Evolutionary conservation across 345 rosid species (phyloP), one percentile per base, ranked within the genome.

Genomic region (Nephelium lappaceum): DNA sequence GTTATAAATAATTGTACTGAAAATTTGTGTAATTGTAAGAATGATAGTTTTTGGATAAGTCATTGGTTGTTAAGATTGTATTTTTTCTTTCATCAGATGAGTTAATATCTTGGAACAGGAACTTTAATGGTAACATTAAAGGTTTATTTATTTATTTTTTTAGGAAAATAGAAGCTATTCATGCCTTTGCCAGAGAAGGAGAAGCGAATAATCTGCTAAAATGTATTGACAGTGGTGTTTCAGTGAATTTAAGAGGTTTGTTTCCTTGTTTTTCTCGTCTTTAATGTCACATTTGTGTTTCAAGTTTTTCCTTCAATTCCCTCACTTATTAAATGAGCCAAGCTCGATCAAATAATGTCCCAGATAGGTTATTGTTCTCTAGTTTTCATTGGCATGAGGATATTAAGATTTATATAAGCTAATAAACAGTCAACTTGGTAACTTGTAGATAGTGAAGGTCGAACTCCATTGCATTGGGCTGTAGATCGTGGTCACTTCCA

Each of bases 401-500:
- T 38, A 8, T 51, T 31, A 14, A 49, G 36, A 12, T 53, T 53
- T 51, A 23, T 66, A 16, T 75, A n/a, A 39, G 49, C 21, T 58
- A 53, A 67, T 68, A 51, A 76, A 76, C 19, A 24, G 23, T 78
- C 77, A 31, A 36, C 24, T 7, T 15, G 27, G 67, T 74, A 78
- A 79, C 83, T 83, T 86, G 72, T 91, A 94, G 4, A 45, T 45
- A 89, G 98, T 77, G 97, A 94, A 85, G 94, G 98, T 68, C 90
- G 93, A 75, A 92, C 97, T 25, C 94, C 99, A 2, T 85, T 96
- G 87, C 99, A 96, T 78, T 94, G 99, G 98, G 99, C 98, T 69
- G 97, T 90, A 74, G 98, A 96, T 78, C 97, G 98, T 72, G 97
- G 98, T 8, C 97, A 93, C 75, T 76, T 84, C 36, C 51, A 87